These are phyloP conservation scores for Pistacia integerrima DNA, from an alignment of 345 rosid species.

Conservation along the genomic window DNA sequence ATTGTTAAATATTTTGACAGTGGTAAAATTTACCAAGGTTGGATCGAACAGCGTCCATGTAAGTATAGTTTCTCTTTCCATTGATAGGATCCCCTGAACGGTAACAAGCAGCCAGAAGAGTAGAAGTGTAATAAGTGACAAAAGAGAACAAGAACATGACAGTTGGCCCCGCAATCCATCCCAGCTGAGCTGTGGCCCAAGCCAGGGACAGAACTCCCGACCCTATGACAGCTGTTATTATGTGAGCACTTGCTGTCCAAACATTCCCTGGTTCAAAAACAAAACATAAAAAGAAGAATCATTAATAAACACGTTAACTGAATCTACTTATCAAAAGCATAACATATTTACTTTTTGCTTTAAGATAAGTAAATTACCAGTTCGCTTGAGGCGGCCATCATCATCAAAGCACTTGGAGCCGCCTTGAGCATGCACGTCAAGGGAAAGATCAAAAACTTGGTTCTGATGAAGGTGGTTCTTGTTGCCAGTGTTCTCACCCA, in stretches of 20 bases:
- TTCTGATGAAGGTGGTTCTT: slow-evolving; percentile 16
- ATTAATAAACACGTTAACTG: background rate
- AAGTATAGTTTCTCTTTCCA: slow-evolving; percentile 64
- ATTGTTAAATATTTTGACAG: background rate
- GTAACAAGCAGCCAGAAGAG: slow-evolving; percentile 55
- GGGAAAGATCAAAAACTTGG: slow-evolving; percentile 38
- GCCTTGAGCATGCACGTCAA: slow-evolving; percentile 36
- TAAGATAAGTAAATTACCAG: slow-evolving; percentile 41
- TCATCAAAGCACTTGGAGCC: slow-evolving; percentile 74
- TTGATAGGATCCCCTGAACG: slow-evolving; percentile 45
- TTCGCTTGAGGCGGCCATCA: slow-evolving; percentile 71
- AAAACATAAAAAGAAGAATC: background rate
- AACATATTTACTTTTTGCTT: background rate
- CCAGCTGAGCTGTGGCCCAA: slow-evolving; percentile 55
- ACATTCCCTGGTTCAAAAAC: slow-evolving; percentile 28
- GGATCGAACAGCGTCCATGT: slow-evolving; percentile 59
- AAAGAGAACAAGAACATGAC: slow-evolving; percentile 41
- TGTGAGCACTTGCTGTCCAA: slow-evolving; percentile 52
- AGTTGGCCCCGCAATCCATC: slow-evolving; percentile 51
- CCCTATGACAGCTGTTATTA: slow-evolving; percentile 54
- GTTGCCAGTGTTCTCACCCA: slow-evolving; percentile 26
- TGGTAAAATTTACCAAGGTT: slow-evolving; percentile 29
- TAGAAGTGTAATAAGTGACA: slow-evolving; percentile 50
- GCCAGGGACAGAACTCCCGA: slow-evolving; percentile 51
- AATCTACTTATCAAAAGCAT: background rate